phyloP scores from a whole-genome alignment of 257 asterid species.

The Gentiana macrophylla region DNA sequence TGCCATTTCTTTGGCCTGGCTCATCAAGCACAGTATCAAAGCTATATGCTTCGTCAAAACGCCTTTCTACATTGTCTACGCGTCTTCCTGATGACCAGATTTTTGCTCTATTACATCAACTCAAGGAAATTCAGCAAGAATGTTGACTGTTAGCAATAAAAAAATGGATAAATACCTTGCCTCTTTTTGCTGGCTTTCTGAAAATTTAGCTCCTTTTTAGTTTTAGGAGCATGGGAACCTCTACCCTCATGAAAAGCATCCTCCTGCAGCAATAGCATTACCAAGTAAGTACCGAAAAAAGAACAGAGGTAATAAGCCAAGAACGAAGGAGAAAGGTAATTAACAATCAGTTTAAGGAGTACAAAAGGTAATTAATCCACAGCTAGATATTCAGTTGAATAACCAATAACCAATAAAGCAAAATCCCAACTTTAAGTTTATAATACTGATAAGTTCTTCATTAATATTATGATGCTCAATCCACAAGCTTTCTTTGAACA shows the following conservation, averaged over 20 bases:
- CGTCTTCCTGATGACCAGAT: slow-evolving; percentile 27
- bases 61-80: slow-evolving; percentile 16
- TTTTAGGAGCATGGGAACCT: slow-evolving; percentile 22
- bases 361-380: not conserved
- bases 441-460: not conserved
- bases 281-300: not conserved
- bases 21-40: slow-evolving; percentile 19
- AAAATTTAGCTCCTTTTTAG: slow-evolving; percentile 40
- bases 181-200: slow-evolving; percentile 25
- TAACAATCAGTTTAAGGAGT: too few species aligned
- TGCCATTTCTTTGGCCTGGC: slow-evolving; percentile 22
- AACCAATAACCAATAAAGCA: not conserved
- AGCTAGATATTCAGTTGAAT: not conserved
- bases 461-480: not conserved
- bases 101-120: not conserved
- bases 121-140: not conserved
- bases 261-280: slow-evolving; percentile 45
- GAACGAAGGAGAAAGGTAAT: too few species aligned
- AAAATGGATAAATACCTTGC: slow-evolving; percentile 29
- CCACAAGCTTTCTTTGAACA: not conserved
- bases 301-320: too few species aligned
- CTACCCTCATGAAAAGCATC: slow-evolving; percentile 41
- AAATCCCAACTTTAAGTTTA: not conserved
- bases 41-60: slow-evolving; percentile 20
- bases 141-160: not conserved